Evolutionary conservation across 257 asterid genomes (phyloP).

Genomic region (Oldenlandia corymbosa): DNA sequence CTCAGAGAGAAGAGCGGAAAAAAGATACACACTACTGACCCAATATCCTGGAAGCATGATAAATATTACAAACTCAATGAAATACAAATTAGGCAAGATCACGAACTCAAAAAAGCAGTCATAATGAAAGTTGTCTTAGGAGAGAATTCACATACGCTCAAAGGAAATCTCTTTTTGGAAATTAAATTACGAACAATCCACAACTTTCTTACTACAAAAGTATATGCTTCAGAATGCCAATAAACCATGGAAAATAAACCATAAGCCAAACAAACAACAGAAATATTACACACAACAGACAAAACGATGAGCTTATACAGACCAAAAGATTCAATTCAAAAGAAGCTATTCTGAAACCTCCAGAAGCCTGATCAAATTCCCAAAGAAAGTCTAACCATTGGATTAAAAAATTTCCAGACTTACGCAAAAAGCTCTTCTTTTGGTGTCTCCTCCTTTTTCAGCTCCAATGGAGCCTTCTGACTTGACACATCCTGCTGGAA

Average conservation of each 20-base stretch:
- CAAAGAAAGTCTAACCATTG: background rate
- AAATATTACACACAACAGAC: background rate
- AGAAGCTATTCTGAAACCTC: background rate
- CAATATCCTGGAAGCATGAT: background rate
- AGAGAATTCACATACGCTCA: background rate
- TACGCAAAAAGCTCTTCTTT: constrained; percentile 10
- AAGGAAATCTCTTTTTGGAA: background rate
- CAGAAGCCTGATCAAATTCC: background rate
- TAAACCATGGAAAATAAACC: constrained; percentile 2
- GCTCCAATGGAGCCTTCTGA: constrained; percentile 6
- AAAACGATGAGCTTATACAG: background rate
- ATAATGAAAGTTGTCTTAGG: no score
- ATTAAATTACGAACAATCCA: background rate
- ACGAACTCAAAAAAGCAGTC: background rate
- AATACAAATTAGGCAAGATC: background rate
- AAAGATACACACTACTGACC: no score
- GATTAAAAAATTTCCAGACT: background rate
- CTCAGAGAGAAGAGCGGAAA: background rate
- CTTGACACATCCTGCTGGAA: constrained; percentile 17
- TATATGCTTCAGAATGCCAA: background rate
- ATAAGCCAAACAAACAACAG: background rate
- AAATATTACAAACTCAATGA: background rate
- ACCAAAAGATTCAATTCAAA: background rate
- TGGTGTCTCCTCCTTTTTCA: no score
- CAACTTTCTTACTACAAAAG: background rate